Conservation (phyloP, 495 filamentous ascomycete species). For the Xanthoparmelia taractica region DNA sequence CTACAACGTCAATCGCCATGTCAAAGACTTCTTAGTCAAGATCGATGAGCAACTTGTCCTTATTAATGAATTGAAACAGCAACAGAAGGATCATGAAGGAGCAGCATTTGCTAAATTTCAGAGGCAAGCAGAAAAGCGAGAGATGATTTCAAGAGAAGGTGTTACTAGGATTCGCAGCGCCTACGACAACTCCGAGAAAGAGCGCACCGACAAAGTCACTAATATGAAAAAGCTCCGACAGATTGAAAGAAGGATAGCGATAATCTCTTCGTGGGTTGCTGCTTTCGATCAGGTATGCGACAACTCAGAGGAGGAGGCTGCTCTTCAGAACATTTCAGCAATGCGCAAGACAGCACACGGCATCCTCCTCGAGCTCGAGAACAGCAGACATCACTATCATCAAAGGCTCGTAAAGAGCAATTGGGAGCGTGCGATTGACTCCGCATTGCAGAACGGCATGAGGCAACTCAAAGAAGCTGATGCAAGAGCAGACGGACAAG, state of each 20-base stretch:
- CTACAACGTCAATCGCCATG: conserved; percentile 97
- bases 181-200: conserved; percentile 72
- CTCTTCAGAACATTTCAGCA: conserved; percentile 57
- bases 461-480: conserved; percentile 68
- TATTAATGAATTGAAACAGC: conserved; percentile 87
- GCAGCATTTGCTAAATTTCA: conserved; percentile 81
- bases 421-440: conserved; percentile 81
- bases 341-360: conserved; percentile 86
- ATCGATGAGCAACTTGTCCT: conserved; percentile 91
- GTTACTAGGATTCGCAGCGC: conserved; percentile 70
- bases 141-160: conserved; percentile 69
- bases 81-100: conserved; percentile 85
- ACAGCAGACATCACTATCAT: conserved; percentile 81
- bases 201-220: conserved; percentile 68
- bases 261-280: conserved; percentile 84
- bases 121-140: conserved; percentile 79
- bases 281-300: conserved; percentile 83
- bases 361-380: conserved; percentile 77
- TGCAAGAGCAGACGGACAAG: conserved; percentile 56
- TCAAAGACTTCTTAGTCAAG: conserved; percentile 96
- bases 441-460: conserved; percentile 78
- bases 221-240: conserved; percentile 77
- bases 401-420: conserved; percentile 67
- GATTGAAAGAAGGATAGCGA: conserved; percentile 73
- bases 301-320: conserved; percentile 55